Evolutionary conservation across 345 rosid species (phyloP), one percentile per base, ranked within the genome.

Genomic region (Noccaea caerulescens): DNA sequence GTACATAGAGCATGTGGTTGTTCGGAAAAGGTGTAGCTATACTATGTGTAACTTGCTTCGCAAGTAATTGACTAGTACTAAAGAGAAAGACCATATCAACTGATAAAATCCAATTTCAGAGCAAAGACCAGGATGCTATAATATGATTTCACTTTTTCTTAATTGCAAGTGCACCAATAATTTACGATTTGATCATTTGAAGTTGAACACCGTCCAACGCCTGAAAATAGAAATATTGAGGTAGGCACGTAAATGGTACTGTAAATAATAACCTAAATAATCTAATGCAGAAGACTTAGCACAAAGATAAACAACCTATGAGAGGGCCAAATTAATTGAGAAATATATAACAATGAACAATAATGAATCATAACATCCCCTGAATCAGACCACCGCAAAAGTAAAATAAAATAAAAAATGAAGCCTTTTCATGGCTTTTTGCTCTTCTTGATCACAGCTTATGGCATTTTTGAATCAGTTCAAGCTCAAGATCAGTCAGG

Each of bases 401-500:
- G 10, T 2, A n/a, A 10, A 43, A 44, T n/a, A 8, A 4, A 13
- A 4, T n/a, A 9, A 3, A 38, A 5, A 7, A 72, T 59, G 75
- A 69, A 34, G 44, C 27, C 3, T 68, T 4, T 51, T 60, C 42
- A 43, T 68, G 7, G 7, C 30, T 18, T 61, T 62, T 45, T 52
- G 25, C 16, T 2, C 27, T 5, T 62, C 58, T 69, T 53, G 65
- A 45, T 69, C 25, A 2, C 16, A 43, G 58, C 50, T 52, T 68
- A 39, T n/a, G 10, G 32, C 50, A 25, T 76, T 41, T 8, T 46
- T 9, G 58, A 12, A 49, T 32, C 13, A 8, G 71, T 76, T 30
- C 38, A 69, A 55, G 75, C 75, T 60, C 79, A 76, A 69, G 32
- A 63, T 46, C 79, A 69, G 46, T 5, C 73, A 76, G 79, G 79